These are phyloP conservation scores for Pseudocercospora vitis DNA, from an alignment of 2,329 filamentous ascomycete species.

Conservation along the genomic window DNA sequence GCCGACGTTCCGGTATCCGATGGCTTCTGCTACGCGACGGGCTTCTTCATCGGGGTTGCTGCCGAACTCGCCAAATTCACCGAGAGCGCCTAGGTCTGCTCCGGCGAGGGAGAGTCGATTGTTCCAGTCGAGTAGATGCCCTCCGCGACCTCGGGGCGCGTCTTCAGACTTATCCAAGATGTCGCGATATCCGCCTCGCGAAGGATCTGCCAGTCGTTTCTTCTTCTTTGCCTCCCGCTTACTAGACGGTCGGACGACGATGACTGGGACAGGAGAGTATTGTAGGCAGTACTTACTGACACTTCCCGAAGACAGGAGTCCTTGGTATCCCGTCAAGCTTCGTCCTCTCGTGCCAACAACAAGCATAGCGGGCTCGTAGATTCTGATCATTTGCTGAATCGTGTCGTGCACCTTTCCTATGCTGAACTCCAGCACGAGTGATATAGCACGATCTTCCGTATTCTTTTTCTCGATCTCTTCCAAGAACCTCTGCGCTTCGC, in stretches of 20 bases:
- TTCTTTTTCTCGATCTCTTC: slow-evolving; percentile 78
- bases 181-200: slow-evolving; percentile 71
- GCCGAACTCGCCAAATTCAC: slow-evolving; percentile 34
- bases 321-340: slow-evolving; percentile 81
- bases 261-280: slow-evolving; percentile 88
- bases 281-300: slow-evolving; percentile 95
- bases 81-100: slow-evolving; percentile 39
- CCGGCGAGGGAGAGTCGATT: slow-evolving; percentile 49
- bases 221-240: slow-evolving; percentile 88
- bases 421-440: slow-evolving; percentile 80
- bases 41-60: slow-evolving; percentile 39
- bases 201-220: slow-evolving; percentile 76
- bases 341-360: slow-evolving; percentile 86
- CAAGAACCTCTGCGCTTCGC: slow-evolving; percentile 73
- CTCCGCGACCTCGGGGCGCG: slow-evolving; percentile 44
- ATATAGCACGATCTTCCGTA: slow-evolving; percentile 77
- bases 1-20: slow-evolving; percentile 33
- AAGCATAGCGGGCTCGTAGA: slow-evolving; percentile 87
- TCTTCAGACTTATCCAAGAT: slow-evolving; percentile 67
- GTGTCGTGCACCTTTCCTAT: slow-evolving; percentile 87
- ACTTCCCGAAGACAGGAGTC: slow-evolving; percentile 74
- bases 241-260: slow-evolving; percentile 82
- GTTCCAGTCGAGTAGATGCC: slow-evolving; percentile 54
- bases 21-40: slow-evolving; percentile 43
- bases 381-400: slow-evolving; percentile 86